Evolutionary conservation across 2,329 filamentous ascomycete species (phyloP), one percentile per base, ranked within the genome.

Genomic region (Aschersonia sp.): DNA sequence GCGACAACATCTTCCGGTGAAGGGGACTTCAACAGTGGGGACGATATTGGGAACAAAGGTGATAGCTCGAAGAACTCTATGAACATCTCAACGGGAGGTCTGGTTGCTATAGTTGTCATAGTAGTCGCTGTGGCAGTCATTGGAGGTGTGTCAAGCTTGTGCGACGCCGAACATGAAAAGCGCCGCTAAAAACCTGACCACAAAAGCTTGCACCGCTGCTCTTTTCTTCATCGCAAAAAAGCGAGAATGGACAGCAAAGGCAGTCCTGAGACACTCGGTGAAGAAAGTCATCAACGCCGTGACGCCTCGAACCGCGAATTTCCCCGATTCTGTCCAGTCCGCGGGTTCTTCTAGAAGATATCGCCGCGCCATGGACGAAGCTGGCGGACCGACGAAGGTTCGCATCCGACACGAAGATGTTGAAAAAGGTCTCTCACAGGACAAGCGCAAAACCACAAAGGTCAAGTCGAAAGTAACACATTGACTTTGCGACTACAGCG

Each of bases 201-300:
- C 54, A 3, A 2, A n/a, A 84, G 84, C 82, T 52, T 72, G 71
- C 29, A 82, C 75, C 35, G 77, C 80, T 3, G 67, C 78, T 2
- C 76, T 92, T 31, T 94, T 85, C 68, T 87, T 82, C 62, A 62
- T 91, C 40, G 84, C 87, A 48, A 92, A 92, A 72, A 89, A 87
- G 68, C 78, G 82, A 44, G 85, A 89, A 63, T 92, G 87, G 87
- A 84, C 81, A 54, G 71, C 92, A 54, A 78, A 81, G 50, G 78
- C 85, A 59, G 84, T 74, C 31, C 71, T 94, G 49, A 76, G 82
- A 48, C 78, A 77, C 53, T 89, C 85, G 1, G 78, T 79, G 32
- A 73, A 71, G 52, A 78, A 71, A 57, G 77, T 83, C 31, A 76
- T 74, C 43, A 74, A 71, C 4, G 79, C 73, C 4, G 68, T 83